Percentiles rank a stretch among this genome's conserved stretches.
These are phyloP conservation scores for Henckelia pumila DNA, from an alignment of 257 asterid genomes.

Conservation along the genomic window DNA sequence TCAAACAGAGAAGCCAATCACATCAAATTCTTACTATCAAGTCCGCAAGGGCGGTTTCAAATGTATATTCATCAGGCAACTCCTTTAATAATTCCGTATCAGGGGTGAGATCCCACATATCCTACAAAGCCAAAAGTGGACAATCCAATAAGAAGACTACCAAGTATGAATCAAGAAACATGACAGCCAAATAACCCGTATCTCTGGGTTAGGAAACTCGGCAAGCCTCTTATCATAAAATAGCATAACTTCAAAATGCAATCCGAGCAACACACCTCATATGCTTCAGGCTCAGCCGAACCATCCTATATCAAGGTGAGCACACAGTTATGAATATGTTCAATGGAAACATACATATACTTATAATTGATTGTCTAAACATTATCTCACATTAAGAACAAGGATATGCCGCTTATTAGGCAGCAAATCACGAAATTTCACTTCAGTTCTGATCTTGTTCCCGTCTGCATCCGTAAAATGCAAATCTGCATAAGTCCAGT, in stretches of 20 bases:
- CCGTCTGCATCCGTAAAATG: conserved; percentile 44
- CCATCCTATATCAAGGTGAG: conserved; percentile 57
- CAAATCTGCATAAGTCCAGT: conserved; percentile 45
- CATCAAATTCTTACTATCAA: conserved; percentile 51
- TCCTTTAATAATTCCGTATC: conserved; percentile 64
- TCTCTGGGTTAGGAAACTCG: conserved; percentile 1
- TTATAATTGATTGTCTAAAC: neutral
- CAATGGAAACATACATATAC: neutral
- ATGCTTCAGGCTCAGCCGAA: conserved; percentile 40
- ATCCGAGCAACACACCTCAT: conserved; percentile 44
- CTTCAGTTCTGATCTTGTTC: conserved; percentile 24
- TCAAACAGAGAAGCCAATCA: conserved; percentile 12
- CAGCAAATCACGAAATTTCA: conserved; percentile 31
- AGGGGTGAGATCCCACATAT: conserved; percentile 89
- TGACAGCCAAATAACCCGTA: neutral
- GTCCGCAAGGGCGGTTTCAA: conserved; percentile 79
- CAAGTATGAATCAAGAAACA: conserved; percentile 3
- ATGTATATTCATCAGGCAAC: conserved; percentile 61
- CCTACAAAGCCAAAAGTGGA: conserved; percentile 36
- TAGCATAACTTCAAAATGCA: neutral
- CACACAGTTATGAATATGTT: conserved; percentile 8
- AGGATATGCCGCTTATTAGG: conserved; percentile 40
- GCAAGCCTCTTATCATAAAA: neutral
- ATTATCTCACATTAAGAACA: conserved; percentile 44
- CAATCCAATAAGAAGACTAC: neutral